Conservation (phyloP, 2,329 filamentous ascomycete genomes). For the Ceratocystis papillata region DNA sequence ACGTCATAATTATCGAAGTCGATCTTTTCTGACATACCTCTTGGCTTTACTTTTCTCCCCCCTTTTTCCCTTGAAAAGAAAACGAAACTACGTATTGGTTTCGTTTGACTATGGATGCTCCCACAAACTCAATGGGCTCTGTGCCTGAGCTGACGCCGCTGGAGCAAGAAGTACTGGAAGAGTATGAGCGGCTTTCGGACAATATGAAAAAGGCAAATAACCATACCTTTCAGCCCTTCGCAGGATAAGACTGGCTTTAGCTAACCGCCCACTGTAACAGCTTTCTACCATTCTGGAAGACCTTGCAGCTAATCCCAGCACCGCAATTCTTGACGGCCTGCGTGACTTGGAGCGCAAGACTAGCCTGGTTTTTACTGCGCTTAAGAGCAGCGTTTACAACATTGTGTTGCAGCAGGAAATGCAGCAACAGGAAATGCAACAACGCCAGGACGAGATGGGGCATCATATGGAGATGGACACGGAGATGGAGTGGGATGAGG, state of each 20-base stretch:
- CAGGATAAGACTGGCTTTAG: background rate
- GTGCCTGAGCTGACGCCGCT: slow-evolving; percentile 59
- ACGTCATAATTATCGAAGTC: background rate
- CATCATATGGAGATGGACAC: slow-evolving; percentile 21
- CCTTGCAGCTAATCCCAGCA: slow-evolving; percentile 60
- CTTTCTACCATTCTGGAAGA: slow-evolving; percentile 50
- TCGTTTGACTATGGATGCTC: slow-evolving; percentile 16
- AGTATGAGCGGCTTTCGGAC: slow-evolving; percentile 75
- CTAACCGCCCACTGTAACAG: slow-evolving; percentile 32
- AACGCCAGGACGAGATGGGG: slow-evolving; percentile 29
- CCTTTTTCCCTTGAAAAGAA: background rate
- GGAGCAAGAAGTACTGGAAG: slow-evolving; percentile 89
- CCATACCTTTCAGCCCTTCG: slow-evolving; percentile 10
- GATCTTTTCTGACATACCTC: background rate
- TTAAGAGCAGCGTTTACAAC: slow-evolving; percentile 97
- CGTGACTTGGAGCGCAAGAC: slow-evolving; percentile 88
- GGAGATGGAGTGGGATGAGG: slow-evolving; percentile 23
- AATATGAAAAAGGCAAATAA: slow-evolving; percentile 77
- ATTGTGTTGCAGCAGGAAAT: slow-evolving; percentile 98
- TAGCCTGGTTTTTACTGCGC: slow-evolving; percentile 81
- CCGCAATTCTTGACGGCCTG: slow-evolving; percentile 75
- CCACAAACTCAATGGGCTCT: slow-evolving; percentile 26
- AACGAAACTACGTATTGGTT: background rate
- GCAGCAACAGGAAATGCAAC: slow-evolving; percentile 24
- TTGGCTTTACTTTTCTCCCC: background rate